Evolutionary conservation across 2,329 filamentous ascomycete genomes (phyloP), one percentile per base, ranked within the genome.

Genomic region (Stagonosporopsis tanaceti): DNA sequence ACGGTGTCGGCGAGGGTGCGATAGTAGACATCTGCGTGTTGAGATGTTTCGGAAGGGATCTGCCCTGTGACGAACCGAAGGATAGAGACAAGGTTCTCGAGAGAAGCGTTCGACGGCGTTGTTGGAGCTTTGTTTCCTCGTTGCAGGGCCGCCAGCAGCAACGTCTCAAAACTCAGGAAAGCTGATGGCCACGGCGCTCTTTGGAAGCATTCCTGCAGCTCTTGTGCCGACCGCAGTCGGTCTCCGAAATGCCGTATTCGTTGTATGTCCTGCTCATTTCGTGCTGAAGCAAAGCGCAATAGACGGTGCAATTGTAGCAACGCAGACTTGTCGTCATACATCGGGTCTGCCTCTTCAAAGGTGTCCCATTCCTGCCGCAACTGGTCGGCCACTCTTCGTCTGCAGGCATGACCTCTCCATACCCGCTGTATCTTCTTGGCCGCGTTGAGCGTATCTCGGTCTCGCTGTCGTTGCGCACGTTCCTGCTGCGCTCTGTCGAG

Each of bases 401-500:
- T 86, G 57, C 80, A 82, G 54, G 76, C 82, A 75, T 96, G 85
- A 14, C 93, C 93, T 74, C 94, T 86, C 93, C 93, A 98, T 76
- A 85, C 81, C 64, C 86, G 85, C 75, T 98, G 95, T 63, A 98
- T 87, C 47, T 80, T 84, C 65, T 85, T 88, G 14, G 87, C 86
- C 4, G 93, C 92, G 69, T 88, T 89, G 47, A 93, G 78, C 57
- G 88, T 87, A 46, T 92, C 88, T 66, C 93, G 85, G 70, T 98
- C 93, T 47, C 87, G 87, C 68, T 97, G 92, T 65, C 95, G 86
- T 66, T 88, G 85, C 62, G 89, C 82, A 28, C 95, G 88, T 67
- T 97, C 93, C 66, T 93, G 91, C 71, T 97, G 92, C 27, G 94
- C 94, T 67, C 92, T 88, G 41, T 89, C 90, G 27, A 98, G 85